phyloP scores from a whole-genome alignment of 805 yeast species.

The Nakazawaea laoshanensis region DNA sequence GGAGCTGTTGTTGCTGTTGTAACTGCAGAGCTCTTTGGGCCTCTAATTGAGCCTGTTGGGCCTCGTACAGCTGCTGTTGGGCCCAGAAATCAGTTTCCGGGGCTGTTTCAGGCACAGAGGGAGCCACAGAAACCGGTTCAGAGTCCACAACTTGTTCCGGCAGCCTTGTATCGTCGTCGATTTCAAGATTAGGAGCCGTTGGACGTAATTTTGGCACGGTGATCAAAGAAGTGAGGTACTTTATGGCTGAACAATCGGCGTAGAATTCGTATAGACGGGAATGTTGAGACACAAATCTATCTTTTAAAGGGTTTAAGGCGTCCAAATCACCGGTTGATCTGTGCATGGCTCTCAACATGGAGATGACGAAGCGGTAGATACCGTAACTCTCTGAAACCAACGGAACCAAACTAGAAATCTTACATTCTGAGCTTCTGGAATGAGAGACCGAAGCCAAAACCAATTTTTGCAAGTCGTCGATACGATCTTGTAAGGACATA shows the following conservation, averaged over 20 bases:
- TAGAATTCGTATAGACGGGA: conserved; percentile 70
- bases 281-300: conserved; percentile 65
- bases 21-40: conserved; percentile 59
- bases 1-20: conserved; percentile 58
- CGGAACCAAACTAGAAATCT: conserved; percentile 82
- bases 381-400: conserved; percentile 89
- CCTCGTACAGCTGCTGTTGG: conserved; percentile 44
- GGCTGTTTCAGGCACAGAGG: conserved; percentile 40
- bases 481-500: conserved; percentile 76
- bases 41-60: conserved; percentile 52
- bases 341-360: conserved; percentile 87
- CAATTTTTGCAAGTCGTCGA: conserved; percentile 69
- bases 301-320: conserved; percentile 66
- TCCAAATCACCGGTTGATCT: conserved; percentile 66
- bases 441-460: conserved; percentile 65
- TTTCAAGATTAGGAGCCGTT: conserved; percentile 51
- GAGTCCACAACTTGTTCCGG: conserved; percentile 20
- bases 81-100: conserved; percentile 35
- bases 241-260: conserved; percentile 82
- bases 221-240: conserved; percentile 71
- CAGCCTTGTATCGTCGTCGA: conserved; percentile 25
- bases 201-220: conserved; percentile 63
- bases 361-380: conserved; percentile 77
- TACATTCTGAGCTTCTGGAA: conserved; percentile 59
- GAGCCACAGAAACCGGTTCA: conserved; percentile 13